Conservation (phyloP, 1,284 basidiomycete genomes). For the Crucibulum cyathiforme region DNA sequence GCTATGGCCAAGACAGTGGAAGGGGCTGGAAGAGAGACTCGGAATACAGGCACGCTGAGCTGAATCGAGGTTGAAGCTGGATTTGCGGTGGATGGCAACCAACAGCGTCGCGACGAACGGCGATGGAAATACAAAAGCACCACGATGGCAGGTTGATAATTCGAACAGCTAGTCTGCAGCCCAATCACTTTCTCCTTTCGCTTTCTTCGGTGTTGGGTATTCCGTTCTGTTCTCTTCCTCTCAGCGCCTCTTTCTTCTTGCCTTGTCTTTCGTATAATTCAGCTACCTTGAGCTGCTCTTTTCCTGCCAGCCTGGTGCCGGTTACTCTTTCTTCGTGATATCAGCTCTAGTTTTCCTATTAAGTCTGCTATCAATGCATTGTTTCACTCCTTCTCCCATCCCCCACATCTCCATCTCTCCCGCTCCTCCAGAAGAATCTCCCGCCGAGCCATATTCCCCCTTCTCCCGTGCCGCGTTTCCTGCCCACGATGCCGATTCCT, state of each 20-base stretch:
- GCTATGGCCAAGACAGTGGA: background rate
- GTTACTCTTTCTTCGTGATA: constrained; percentile 3
- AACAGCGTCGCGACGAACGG: too few species aligned
- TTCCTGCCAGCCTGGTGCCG: too few species aligned
- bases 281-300: too few species aligned
- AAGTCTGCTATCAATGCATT: constrained; percentile 7
- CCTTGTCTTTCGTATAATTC: too few species aligned
- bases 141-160: background rate
- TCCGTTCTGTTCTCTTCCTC: background rate
- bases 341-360: constrained; percentile 19
- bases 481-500: constrained; percentile 51
- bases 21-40: too few species aligned
- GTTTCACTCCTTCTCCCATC: constrained; percentile 43
- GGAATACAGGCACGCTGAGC: too few species aligned
- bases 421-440: constrained; percentile 58
- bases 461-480: constrained; percentile 44
- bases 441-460: constrained; percentile 65
- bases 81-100: too few species aligned
- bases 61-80: too few species aligned
- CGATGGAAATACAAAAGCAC: too few species aligned
- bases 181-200: constrained; percentile 4
- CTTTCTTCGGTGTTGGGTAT: constrained; percentile 17
- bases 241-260: background rate
- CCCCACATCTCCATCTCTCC: constrained; percentile 73
- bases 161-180: background rate